Conservation (phyloP, 75 land plant species). For the Pinus taeda region DNA sequence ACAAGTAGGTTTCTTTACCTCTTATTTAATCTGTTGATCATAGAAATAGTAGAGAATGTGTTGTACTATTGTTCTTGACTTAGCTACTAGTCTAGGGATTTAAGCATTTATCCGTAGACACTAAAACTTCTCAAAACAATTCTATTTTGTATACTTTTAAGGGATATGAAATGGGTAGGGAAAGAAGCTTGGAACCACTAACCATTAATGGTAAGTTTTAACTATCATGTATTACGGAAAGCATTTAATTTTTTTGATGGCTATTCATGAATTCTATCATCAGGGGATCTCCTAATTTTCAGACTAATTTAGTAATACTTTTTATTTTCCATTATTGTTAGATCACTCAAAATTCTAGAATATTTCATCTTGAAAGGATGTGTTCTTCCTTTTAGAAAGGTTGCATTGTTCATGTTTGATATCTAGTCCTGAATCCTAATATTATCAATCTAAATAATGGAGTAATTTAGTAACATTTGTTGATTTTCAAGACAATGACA, state of each 20-base stretch:
- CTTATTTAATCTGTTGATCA: no score
- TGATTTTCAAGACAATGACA: constrained; percentile 6
- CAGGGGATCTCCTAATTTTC: neutral
- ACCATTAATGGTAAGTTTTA: constrained; percentile 51
- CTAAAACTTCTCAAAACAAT: no score
- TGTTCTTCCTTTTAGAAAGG: neutral
- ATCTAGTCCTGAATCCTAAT: no score
- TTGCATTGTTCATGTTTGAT: neutral
- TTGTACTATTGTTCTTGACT: no score
- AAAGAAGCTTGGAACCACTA: constrained; percentile 61
- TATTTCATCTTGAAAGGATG: neutral
- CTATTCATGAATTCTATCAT: neutral
- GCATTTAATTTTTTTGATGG: neutral
- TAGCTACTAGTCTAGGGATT: no score
- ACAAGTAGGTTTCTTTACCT: no score
- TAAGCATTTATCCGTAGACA: no score
- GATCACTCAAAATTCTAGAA: neutral
- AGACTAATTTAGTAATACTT: neutral
- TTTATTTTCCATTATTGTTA: neutral
- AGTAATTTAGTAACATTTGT: neutral
- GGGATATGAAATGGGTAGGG: constrained; percentile 31
- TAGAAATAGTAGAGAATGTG: no score
- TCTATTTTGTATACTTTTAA: neutral
- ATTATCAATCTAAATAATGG: no score
- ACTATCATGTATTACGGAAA: neutral